Percentiles rank a stretch among this genome's conserved stretches.
Evolutionary conservation across 129 eudicot genomes (phyloP).

Genomic region (Glebionis coronaria): DNA sequence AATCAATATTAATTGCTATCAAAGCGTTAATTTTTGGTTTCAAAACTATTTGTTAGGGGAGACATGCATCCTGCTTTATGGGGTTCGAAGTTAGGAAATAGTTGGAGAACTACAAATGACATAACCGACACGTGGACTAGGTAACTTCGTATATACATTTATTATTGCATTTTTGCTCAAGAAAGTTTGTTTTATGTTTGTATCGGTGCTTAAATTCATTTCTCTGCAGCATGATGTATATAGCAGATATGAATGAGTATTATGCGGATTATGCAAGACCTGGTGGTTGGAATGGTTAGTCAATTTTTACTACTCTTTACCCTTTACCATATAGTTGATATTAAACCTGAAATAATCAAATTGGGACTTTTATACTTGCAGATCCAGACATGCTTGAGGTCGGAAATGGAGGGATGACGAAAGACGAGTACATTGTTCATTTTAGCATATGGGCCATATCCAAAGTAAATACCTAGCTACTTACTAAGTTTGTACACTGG

Average conservation of each 20-base stretch:
- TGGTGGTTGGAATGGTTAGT: conserved; percentile 96
- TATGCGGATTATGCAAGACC: conserved; percentile 88
- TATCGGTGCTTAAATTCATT: background rate
- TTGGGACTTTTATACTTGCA: conserved; percentile 30
- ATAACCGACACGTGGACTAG: conserved; percentile 65
- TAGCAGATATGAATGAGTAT: conserved; percentile 87
- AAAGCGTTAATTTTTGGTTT: background rate
- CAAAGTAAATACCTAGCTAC: conserved; percentile 36
- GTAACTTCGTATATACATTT: conserved; percentile 24
- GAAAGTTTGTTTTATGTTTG: background rate
- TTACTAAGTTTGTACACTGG: conserved; percentile 1
- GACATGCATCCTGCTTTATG: conserved; percentile 99
- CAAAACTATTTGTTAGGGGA: conserved; percentile 46
- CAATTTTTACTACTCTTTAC: background rate
- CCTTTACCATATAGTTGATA: background rate
- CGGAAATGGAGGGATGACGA: conserved; percentile 92
- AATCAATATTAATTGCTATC: background rate
- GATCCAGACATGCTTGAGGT: conserved; percentile 98
- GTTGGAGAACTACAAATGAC: conserved; percentile 93
- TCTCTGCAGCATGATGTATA: conserved; percentile 59
- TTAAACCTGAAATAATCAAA: background rate
- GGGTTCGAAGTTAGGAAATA: conserved; percentile 52
- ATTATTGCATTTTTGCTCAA: background rate
- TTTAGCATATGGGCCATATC: conserved; percentile 95
- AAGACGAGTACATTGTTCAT: conserved; percentile 68